Percentiles rank a stretch among this genome's conserved stretches.
Evolutionary conservation across 176 grass and related monocot species (phyloP).

Genomic region (Oryza officinalis): DNA sequence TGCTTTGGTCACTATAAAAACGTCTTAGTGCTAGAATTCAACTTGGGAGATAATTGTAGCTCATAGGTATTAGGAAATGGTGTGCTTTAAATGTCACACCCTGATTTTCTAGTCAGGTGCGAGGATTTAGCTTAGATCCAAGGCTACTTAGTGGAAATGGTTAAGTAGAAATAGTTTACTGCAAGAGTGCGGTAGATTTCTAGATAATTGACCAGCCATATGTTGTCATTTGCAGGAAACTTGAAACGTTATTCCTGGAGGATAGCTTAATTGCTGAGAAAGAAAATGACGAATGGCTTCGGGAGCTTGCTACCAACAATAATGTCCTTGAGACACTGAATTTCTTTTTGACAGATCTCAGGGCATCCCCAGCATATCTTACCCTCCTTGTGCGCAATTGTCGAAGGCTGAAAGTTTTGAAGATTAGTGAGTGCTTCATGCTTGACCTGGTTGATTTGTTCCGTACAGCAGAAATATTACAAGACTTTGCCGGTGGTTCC

Average conservation of each 20-base stretch:
- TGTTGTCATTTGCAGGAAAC: slow-evolving; percentile 56
- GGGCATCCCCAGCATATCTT: slow-evolving; percentile 56
- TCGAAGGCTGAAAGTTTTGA: slow-evolving; percentile 61
- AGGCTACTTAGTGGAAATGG: slow-evolving; percentile 13
- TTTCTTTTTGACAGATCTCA: slow-evolving; percentile 83
- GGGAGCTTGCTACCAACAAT: slow-evolving; percentile 66
- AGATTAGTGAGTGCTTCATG: slow-evolving; percentile 73
- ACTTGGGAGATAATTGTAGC: slow-evolving; percentile 20
- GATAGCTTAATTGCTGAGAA: slow-evolving; percentile 64
- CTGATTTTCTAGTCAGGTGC: background rate
- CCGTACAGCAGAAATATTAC: slow-evolving; percentile 52
- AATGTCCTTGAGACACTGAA: slow-evolving; percentile 65
- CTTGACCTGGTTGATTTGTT: slow-evolving; percentile 56
- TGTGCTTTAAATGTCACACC: background rate
- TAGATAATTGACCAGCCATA: slow-evolving; percentile 10
- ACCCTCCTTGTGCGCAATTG: slow-evolving; percentile 70
- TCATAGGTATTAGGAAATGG: background rate
- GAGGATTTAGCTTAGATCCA: background rate
- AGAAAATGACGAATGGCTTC: slow-evolving; percentile 71
- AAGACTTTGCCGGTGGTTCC: slow-evolving; percentile 79
- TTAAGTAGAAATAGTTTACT: background rate
- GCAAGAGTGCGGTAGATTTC: background rate
- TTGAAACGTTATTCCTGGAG: slow-evolving; percentile 81
- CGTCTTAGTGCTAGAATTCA: background rate
- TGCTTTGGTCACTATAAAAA: background rate